Percentiles rank a stretch among this genome's conserved stretches.
phyloP scores from a whole-genome alignment of 2,329 filamentous ascomycete genomes.

The Aspergillus amoenus region DNA sequence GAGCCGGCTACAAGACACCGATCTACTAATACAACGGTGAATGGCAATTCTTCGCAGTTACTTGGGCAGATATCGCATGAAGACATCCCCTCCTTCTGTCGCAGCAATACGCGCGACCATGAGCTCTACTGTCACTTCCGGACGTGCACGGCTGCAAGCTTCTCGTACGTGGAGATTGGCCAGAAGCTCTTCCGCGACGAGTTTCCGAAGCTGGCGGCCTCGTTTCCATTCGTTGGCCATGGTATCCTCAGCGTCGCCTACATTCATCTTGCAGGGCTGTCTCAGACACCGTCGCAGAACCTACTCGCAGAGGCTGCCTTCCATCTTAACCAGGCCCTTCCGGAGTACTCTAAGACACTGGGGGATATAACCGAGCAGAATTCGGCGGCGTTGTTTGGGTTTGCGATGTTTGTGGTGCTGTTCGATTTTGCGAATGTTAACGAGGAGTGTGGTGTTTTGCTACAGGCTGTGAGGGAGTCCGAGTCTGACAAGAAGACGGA shows the following conservation, averaged over 20 bases:
- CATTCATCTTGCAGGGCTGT: not conserved
- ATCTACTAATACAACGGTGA: too few relatives aligned
- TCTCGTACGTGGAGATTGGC: not conserved
- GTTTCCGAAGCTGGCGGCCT: not conserved
- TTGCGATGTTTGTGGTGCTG: constrained; percentile 2
- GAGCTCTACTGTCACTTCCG: constrained; percentile 6
- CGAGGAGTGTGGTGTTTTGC: not conserved
- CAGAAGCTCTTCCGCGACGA: not conserved
- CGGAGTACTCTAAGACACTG: not conserved
- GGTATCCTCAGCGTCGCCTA: constrained; percentile 2
- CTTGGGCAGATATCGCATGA: not conserved
- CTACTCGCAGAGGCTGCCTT: not conserved
- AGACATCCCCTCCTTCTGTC: not conserved
- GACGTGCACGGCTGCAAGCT: not conserved
- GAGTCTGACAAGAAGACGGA: not conserved
- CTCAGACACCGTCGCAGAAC: not conserved
- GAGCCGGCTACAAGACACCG: not conserved
- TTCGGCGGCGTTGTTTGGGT: not conserved
- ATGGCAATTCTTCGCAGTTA: not conserved
- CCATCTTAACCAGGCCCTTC: constrained; percentile 4
- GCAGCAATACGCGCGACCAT: constrained; percentile 1
- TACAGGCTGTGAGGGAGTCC: not conserved
- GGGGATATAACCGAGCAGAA: constrained; percentile 2
- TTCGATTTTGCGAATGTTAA: not conserved
- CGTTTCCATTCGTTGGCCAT: constrained; percentile 3